Evolutionary conservation across 768 basidiomycete species (phyloP), one percentile per base, ranked within the genome.

Genomic region (Macrolepiota albuminosa): DNA sequence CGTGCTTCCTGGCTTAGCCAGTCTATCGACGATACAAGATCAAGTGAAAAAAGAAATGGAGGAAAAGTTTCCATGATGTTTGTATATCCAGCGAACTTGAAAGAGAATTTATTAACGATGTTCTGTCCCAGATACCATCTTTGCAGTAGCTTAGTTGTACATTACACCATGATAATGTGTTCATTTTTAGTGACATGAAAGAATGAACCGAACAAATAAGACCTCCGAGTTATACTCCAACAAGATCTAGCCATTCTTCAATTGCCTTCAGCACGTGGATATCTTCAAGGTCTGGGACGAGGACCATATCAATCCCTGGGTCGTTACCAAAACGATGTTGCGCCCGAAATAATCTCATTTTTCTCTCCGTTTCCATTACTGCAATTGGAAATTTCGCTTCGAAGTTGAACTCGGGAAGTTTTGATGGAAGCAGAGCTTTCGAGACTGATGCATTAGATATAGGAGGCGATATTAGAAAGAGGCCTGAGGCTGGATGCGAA

Each of bases 311-410:
- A 9, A 82, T 80, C 37, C 65, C 68, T n/a, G 69, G 65, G 56
- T 76, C 74, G 50, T 65, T 62, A 10, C 76, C 76, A 24, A 86
- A 70, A 53, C 83, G 70, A 65, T 78, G 77, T 37, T 69, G 67
- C 29, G 66, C 60, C 60, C 70, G 71, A 7, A 84, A 68, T 7
- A 58, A 55, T 33, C 65, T 62, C 61, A 78, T 70, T 46, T 76
- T 73, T 43, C 65, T 64, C 16, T 69, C 65, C 10, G 70, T 69
- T 3, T 72, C 78, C 67, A 85, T 70, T 39, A 88, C 72, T 0
- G 79, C 82, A 53, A 88, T 77, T 0, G 86, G 86, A 65, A 88
- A 88, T 52, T 75, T 74, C 0, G 83, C 81, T 64, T 87, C 87
- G 63, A 80, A 88, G 60, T 79, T 70, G 65, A 88, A 88, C 62